Evolutionary conservation across 192 early-diverging fungal species (phyloP).

Genomic region (Mortierella claussenii): DNA sequence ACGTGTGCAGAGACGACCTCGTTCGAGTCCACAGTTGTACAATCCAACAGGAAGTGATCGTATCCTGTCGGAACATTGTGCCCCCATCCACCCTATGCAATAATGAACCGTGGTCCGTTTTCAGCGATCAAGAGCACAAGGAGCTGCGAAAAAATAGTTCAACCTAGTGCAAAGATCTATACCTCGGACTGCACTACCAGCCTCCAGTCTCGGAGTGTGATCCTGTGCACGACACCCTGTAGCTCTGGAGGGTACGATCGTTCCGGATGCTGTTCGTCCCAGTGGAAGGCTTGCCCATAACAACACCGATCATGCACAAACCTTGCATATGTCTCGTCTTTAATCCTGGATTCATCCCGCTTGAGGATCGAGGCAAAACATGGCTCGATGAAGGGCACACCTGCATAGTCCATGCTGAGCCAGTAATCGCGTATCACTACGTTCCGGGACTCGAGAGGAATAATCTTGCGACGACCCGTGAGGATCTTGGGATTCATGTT

Average conservation of each 20-base stretch:
- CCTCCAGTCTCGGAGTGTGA: constrained; percentile 38
- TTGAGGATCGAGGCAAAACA: constrained; percentile 52
- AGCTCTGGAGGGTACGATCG: constrained; percentile 36
- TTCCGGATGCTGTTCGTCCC: constrained; percentile 31
- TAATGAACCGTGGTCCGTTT: too few relatives aligned
- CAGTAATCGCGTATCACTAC: constrained; percentile 44
- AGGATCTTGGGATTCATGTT: constrained; percentile 49
- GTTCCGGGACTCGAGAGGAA: constrained; percentile 20
- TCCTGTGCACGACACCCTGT: constrained; percentile 43
- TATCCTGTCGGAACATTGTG: constrained; percentile 48
- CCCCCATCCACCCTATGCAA: constrained; percentile 42
- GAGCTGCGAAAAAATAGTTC: not conserved
- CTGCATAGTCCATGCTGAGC: constrained; percentile 45
- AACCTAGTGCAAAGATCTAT: not conserved
- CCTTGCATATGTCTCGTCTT: constrained; percentile 25
- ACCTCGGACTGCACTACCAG: constrained; percentile 41
- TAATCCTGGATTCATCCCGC: constrained; percentile 3
- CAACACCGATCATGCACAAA: constrained; percentile 26
- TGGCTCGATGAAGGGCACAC: constrained; percentile 45
- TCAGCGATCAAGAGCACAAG: too few relatives aligned
- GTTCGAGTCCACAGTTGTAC: constrained; percentile 4
- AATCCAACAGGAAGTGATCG: constrained; percentile 44
- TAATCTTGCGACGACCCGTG: constrained; percentile 35
- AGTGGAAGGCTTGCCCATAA: constrained; percentile 29
- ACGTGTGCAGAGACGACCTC: constrained; percentile 27